Evolutionary conservation across 164 flowering plant species (phyloP).

Genomic region (Dillenia turbinata): DNA sequence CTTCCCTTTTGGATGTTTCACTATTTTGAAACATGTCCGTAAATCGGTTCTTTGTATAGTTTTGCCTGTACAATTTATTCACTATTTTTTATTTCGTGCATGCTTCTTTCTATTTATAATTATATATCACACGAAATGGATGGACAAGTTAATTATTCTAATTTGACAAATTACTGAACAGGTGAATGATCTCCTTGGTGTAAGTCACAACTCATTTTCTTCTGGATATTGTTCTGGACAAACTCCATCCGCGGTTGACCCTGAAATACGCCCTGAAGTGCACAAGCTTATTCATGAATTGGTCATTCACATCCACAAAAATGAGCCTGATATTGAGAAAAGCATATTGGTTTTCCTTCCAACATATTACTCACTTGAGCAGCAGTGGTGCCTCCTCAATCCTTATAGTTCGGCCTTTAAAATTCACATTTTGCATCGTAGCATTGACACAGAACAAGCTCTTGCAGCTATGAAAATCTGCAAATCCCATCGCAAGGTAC

Average conservation of each 20-base stretch:
- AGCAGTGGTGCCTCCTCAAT: slow-evolving; percentile 69
- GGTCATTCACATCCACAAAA: slow-evolving; percentile 72
- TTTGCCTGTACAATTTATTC: too few species aligned
- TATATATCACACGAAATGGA: too few species aligned
- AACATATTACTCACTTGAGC: slow-evolving; percentile 77
- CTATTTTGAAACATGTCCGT: too few species aligned
- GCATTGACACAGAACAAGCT: slow-evolving; percentile 88
- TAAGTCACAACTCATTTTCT: slow-evolving; percentile 33
- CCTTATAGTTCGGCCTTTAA: slow-evolving; percentile 53
- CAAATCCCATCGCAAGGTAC: slow-evolving; percentile 85
- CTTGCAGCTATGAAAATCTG: slow-evolving; percentile 80
- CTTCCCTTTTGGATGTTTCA: too few species aligned
- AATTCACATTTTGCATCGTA: slow-evolving; percentile 86
- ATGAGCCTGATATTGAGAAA: slow-evolving; percentile 83
- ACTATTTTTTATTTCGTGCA: too few species aligned
- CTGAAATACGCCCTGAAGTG: slow-evolving; percentile 60
- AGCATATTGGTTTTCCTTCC: slow-evolving; percentile 96
- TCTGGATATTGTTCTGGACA: slow-evolving; percentile 40
- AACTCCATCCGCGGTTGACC: slow-evolving; percentile 34
- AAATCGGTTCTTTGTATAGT: too few species aligned
- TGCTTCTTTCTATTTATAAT: too few species aligned
- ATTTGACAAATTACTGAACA: slow-evolving; percentile 21
- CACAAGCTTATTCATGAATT: slow-evolving; percentile 78
- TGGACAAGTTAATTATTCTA: neutral
- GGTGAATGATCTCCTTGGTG: slow-evolving; percentile 68